Conservation (phyloP, 139 green algal species). For the Pseudopediastrum boryanum region DNA sequence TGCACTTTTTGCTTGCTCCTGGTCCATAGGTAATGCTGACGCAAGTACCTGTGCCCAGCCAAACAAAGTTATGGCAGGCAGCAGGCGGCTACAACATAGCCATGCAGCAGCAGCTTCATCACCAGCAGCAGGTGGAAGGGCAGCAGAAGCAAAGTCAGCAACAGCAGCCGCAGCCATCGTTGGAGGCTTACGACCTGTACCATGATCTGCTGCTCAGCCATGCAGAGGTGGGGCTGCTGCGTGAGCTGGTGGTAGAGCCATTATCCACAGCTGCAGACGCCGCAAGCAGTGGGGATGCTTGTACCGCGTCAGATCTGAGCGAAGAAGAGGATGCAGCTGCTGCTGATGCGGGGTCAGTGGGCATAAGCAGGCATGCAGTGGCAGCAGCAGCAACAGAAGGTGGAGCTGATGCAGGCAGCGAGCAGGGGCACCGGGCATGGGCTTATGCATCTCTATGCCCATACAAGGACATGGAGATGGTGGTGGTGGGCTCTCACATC, state of each 20-base stretch:
- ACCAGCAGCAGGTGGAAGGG: conserved; percentile 16
- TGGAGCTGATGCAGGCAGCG: background rate
- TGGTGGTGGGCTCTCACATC: conserved; percentile 54
- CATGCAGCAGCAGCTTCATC: too few relatives aligned
- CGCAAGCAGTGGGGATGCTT: too few relatives aligned
- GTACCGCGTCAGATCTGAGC: too few relatives aligned
- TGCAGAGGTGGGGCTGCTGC: conserved; percentile 39
- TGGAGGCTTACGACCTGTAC: conserved; percentile 24
- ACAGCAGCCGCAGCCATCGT: too few relatives aligned
- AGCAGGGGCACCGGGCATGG: background rate
- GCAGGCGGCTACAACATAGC: conserved; percentile 19
- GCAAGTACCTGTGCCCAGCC: conserved; percentile 5
- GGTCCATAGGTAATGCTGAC: conserved; percentile 28
- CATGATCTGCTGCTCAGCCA: conserved; percentile 47
- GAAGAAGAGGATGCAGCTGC: too few relatives aligned
- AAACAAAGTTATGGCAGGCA: background rate
- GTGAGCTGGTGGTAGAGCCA: conserved; percentile 1
- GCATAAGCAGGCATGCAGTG: background rate
- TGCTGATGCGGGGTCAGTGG: background rate
- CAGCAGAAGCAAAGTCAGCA: too few relatives aligned
- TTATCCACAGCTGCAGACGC: background rate
- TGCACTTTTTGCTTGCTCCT: too few relatives aligned
- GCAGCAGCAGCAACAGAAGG: conserved; percentile 9
- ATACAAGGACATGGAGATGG: conserved; percentile 76
- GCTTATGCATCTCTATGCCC: conserved; percentile 29